These are phyloP conservation scores for Colletotrichum sublineola DNA, from an alignment of 2,329 filamentous ascomycete genomes.

Conservation along the genomic window DNA sequence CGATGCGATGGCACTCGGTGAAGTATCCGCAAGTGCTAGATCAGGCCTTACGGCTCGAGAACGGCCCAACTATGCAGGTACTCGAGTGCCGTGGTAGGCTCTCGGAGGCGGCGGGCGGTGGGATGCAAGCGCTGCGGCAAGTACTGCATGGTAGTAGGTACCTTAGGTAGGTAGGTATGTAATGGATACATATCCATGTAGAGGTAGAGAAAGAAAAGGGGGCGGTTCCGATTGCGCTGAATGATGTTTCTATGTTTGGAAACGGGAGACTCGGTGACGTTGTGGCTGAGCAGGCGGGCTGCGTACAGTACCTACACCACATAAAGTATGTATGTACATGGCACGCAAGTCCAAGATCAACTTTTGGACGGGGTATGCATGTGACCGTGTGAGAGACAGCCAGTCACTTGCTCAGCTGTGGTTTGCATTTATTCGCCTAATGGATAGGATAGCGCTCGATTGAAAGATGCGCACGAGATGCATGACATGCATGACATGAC, in stretches of 20 bases:
- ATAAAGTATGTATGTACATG: not conserved
- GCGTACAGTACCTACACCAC: not conserved
- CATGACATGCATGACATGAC: too few species aligned
- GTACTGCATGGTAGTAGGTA: too few species aligned
- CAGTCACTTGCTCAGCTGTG: not conserved
- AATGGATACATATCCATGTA: too few species aligned
- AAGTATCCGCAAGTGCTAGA: too few species aligned
- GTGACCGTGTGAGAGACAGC: not conserved
- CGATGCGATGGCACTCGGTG: not conserved
- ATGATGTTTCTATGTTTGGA: constrained; percentile 29
- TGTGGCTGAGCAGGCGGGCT: constrained; percentile 21
- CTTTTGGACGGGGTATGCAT: not conserved
- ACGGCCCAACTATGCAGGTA: constrained; percentile 13
- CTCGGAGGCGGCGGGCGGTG: too few species aligned
- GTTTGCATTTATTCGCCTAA: not conserved
- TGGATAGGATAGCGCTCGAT: not conserved
- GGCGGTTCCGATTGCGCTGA: too few species aligned
- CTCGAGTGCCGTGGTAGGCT: not conserved
- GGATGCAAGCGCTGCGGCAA: too few species aligned
- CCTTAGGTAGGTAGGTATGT: too few species aligned
- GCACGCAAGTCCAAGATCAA: not conserved
- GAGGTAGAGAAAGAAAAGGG: too few species aligned
- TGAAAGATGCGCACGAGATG: not conserved
- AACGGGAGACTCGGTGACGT: constrained; percentile 2
- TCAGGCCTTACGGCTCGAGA: too few species aligned